Conservation (phyloP, 192 early-diverging fungal species). For the Spizellomyces punctatus region DNA sequence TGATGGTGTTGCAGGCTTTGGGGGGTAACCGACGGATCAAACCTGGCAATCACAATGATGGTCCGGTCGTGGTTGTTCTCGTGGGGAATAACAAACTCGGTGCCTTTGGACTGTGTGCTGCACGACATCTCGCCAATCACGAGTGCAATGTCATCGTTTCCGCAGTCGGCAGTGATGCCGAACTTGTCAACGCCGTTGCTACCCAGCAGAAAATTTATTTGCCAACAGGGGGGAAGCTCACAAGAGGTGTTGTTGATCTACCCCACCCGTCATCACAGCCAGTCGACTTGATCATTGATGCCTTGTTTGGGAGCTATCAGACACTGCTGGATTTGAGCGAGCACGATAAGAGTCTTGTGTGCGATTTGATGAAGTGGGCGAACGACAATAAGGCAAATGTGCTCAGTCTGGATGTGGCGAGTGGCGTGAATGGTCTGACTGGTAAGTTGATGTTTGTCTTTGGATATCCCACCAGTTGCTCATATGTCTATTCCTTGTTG, state of each 20-base stretch:
- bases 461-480: not conserved
- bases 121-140: slow-evolving; percentile 79
- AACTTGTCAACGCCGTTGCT: slow-evolving; percentile 43
- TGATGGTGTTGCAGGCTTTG: slow-evolving; percentile 73
- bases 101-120: slow-evolving; percentile 69
- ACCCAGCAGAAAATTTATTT: slow-evolving; percentile 48
- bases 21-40: slow-evolving; percentile 76
- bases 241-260: slow-evolving; percentile 52
- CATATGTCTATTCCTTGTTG: not conserved
- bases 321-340: slow-evolving; percentile 55
- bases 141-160: slow-evolving; percentile 66
- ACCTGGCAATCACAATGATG: slow-evolving; percentile 73
- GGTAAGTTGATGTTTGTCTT: slow-evolving; percentile 32
- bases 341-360: slow-evolving; percentile 46
- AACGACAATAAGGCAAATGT: slow-evolving; percentile 62
- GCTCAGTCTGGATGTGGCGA: slow-evolving; percentile 51
- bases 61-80: slow-evolving; percentile 71
- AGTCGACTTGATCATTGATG: slow-evolving; percentile 75
- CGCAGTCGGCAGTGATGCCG: slow-evolving; percentile 45
- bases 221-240: slow-evolving; percentile 54
- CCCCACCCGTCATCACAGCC: slow-evolving; percentile 48
- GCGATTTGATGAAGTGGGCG: slow-evolving; percentile 70
- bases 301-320: slow-evolving; percentile 63
- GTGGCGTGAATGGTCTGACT: slow-evolving; percentile 60
- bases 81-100: slow-evolving; percentile 77